These are phyloP conservation scores for Geranium incanum DNA, from an alignment of 441 rosid species.

Conservation along the genomic window DNA sequence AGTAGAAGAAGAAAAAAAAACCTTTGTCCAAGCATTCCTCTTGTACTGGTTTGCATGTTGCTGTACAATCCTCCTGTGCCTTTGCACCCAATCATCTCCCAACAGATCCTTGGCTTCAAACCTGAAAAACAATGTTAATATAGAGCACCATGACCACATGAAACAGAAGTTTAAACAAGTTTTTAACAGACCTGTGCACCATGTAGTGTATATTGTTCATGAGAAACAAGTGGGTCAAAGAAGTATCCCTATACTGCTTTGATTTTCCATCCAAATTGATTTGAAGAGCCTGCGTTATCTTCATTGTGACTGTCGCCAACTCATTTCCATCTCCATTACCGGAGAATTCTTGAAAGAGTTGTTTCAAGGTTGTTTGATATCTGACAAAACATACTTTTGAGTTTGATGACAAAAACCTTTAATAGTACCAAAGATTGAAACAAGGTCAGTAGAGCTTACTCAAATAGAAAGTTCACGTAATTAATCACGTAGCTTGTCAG, in stretches of 20 bases:
- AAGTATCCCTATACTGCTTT: not conserved
- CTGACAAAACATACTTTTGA: not conserved
- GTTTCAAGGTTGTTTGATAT: not conserved
- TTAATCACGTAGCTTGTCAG: not conserved
- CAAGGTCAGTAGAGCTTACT: not conserved
- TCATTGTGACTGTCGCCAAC: not conserved
- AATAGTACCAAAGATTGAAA: not conserved
- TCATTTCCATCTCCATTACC: not conserved
- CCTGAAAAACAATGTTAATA: conserved; percentile 34
- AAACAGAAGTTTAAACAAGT: not conserved
- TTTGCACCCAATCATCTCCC: conserved; percentile 98
- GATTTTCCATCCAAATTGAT: not conserved
- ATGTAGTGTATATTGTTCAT: not conserved
- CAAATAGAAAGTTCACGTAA: not conserved
- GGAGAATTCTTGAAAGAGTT: not conserved
- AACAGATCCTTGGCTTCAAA: conserved; percentile 97
- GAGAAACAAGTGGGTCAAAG: not conserved
- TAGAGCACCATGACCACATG: not conserved
- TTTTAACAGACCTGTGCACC: not conserved
- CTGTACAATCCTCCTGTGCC: conserved; percentile 91
- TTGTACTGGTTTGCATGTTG: conserved; percentile 97
- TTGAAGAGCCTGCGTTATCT: not conserved
- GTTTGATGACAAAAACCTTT: not conserved
- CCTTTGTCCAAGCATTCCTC: conserved; percentile 40
- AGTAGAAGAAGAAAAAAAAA: not conserved